A percentile compares a stretch with the other conserved stretches of the same genome.
These are phyloP conservation scores for Oryza australiensis DNA, from an alignment of 176 grass and related monocot species.

Conservation along the genomic window DNA sequence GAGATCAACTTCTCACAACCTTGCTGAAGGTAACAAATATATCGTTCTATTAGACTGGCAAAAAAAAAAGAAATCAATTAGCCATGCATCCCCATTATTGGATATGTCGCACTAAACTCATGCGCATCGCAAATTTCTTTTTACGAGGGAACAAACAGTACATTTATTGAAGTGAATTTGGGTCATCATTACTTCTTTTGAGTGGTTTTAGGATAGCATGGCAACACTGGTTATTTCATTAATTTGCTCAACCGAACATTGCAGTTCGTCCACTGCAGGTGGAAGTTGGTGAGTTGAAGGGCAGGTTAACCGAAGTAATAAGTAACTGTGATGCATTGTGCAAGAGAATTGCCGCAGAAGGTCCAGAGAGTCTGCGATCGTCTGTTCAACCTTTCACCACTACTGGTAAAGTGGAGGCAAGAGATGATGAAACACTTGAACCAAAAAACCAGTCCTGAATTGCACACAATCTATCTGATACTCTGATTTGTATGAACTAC, in stretches of 20 bases:
- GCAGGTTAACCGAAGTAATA: conserved; percentile 87
- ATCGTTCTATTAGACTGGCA: background rate
- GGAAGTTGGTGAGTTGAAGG: conserved; percentile 90
- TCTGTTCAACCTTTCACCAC: conserved; percentile 48
- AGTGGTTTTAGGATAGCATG: background rate
- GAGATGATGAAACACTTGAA: conserved; percentile 28
- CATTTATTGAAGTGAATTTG: background rate
- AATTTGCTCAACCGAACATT: background rate
- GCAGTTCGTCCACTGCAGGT: conserved; percentile 78
- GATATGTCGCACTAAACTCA: background rate
- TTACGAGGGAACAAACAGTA: background rate
- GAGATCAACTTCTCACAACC: conserved; percentile 67
- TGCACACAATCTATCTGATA: background rate
- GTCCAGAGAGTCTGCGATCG: conserved; percentile 51
- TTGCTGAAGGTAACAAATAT: conserved; percentile 59
- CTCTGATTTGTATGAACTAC: background rate
- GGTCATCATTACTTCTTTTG: background rate
- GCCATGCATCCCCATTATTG: background rate
- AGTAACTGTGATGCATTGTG: conserved; percentile 85
- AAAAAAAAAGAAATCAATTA: background rate
- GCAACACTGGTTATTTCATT: background rate
- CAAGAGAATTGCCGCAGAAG: conserved; percentile 73
- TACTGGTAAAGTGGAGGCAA: conserved; percentile 15
- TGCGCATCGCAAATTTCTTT: background rate
- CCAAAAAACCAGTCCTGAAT: conserved; percentile 34